Evolutionary conservation across 225 moss, liverwort and hornwort species (phyloP), one percentile per base, ranked within the genome.

Genomic region (Polytrichum commune): DNA sequence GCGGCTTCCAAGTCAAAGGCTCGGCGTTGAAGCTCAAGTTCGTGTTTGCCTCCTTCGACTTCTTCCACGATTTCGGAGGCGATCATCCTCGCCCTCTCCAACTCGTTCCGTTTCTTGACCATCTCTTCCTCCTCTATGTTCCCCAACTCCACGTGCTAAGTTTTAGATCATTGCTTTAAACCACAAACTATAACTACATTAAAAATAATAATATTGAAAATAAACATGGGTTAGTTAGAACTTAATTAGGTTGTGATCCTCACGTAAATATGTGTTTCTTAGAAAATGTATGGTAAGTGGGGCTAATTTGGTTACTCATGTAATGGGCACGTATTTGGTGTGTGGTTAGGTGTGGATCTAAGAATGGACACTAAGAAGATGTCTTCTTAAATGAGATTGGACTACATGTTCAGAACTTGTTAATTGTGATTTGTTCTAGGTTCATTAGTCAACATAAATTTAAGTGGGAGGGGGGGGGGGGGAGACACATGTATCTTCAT

Each of bases 11-110:
- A 62, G 38, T 82, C 81, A 67, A 89, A 89, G 23, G 73, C 71
- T 61, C 76, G 77, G 38, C 75, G 84, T 67, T 89, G 86, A 58
- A 65, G 77, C 58, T 89, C 81, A 55, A 89, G 86, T 63, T 86
- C 78, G 62, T 68, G 77, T 23, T 74, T 79, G 25, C 84, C 73
- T n/a, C 73, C 54, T 55, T 86, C 80, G 8, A 89, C 80, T 72
- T 89, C 89, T 69, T 86, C 75, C 16, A 76, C 77, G 73, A 89
- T 84, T 19, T 89, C 84, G 18, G 79, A 65, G 63, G 89, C 89
- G 69, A 89, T 74, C 24, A 78, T 76, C 57, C 80, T 81, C 26
- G 84, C 89, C 19, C 76, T 75, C 55, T 89, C 86, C 55, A 89
- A 77, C 27, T 89, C 82, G 53, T 25, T 60, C 35, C 78, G 84